Evolutionary conservation across 2,329 filamentous ascomycete species (phyloP).

Genomic region (Penicillium sp.): DNA sequence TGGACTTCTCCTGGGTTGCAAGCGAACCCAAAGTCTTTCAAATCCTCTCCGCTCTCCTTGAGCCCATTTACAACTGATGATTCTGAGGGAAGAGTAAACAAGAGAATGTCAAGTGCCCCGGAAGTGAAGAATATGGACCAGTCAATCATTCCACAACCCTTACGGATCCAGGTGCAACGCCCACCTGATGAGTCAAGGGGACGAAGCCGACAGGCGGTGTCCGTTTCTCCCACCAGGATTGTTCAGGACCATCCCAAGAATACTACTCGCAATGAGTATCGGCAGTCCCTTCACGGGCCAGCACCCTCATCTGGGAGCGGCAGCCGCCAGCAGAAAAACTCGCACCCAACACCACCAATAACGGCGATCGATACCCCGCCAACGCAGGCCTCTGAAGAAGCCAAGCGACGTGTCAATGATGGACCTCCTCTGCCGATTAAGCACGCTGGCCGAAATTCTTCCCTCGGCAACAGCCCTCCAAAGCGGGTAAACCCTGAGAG

Average conservation of each 20-base stretch:
- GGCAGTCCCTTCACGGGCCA: not conserved
- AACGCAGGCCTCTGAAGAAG: not conserved
- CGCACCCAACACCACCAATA: not conserved
- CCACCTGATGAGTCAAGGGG: conserved; percentile 6
- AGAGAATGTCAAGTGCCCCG: not conserved
- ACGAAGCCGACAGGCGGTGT: conserved; percentile 3
- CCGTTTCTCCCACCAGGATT: not conserved
- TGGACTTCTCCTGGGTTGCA: not conserved
- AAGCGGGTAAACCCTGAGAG: not conserved
- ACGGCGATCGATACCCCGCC: not conserved
- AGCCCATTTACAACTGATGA: conserved; percentile 20
- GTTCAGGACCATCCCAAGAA: conserved; percentile 1
- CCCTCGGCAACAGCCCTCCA: not conserved
- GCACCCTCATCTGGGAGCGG: not conserved
- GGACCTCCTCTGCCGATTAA: not conserved
- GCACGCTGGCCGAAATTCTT: not conserved
- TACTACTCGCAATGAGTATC: conserved; percentile 1
- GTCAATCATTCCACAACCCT: not conserved
- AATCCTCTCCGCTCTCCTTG: conserved; percentile 33
- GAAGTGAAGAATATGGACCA: not conserved
- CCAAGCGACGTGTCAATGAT: not conserved
- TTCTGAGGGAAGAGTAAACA: conserved; percentile 1
- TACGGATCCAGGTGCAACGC: conserved; percentile 2
- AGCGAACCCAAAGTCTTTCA: conserved; percentile 25
- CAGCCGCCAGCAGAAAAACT: conserved; percentile 2